phyloP scores from a whole-genome alignment of 257 asterid species.

The Verbena officinalis region DNA sequence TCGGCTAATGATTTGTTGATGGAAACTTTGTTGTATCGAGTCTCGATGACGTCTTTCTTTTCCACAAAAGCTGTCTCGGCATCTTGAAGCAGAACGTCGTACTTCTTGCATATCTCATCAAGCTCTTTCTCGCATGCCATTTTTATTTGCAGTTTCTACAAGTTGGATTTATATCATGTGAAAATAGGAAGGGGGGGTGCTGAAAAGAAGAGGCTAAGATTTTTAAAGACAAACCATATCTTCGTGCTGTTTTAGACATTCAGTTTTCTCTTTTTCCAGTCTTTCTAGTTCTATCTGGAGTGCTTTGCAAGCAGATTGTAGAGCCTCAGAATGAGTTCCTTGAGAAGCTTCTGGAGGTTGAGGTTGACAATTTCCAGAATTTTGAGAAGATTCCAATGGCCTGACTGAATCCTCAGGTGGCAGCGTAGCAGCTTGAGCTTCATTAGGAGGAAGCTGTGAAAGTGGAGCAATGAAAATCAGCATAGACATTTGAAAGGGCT shows the following conservation, averaged over 20 bases:
- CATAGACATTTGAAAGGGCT: background rate
- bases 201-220: too few species aligned
- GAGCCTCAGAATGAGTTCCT: slow-evolving; percentile 11
- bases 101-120: slow-evolving; percentile 35
- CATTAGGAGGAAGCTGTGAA: slow-evolving; percentile 22
- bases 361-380: slow-evolving; percentile 11
- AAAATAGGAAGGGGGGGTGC: background rate
- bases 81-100: slow-evolving; percentile 28
- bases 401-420: slow-evolving; percentile 6
- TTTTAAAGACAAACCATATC: slow-evolving; percentile 45
- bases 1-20: slow-evolving; percentile 46
- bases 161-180: background rate
- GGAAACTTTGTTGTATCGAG: slow-evolving; percentile 27
- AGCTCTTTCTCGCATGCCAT: slow-evolving; percentile 47
- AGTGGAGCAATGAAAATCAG: slow-evolving; percentile 10
- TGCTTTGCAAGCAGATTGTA: slow-evolving; percentile 34
- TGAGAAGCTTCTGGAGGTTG: slow-evolving; percentile 29
- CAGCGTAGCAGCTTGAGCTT: background rate
- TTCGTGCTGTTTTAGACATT: slow-evolving; percentile 37
- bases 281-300: slow-evolving; percentile 48
- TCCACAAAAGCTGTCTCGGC: slow-evolving; percentile 28
- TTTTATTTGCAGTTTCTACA: slow-evolving; percentile 46
- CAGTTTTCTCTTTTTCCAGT: slow-evolving; percentile 44
- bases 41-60: slow-evolving; percentile 27
- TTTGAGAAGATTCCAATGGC: slow-evolving; percentile 18